These are phyloP conservation scores for Candida multigemmis DNA, from an alignment of 805 yeast genomes.

Conservation along the genomic window DNA sequence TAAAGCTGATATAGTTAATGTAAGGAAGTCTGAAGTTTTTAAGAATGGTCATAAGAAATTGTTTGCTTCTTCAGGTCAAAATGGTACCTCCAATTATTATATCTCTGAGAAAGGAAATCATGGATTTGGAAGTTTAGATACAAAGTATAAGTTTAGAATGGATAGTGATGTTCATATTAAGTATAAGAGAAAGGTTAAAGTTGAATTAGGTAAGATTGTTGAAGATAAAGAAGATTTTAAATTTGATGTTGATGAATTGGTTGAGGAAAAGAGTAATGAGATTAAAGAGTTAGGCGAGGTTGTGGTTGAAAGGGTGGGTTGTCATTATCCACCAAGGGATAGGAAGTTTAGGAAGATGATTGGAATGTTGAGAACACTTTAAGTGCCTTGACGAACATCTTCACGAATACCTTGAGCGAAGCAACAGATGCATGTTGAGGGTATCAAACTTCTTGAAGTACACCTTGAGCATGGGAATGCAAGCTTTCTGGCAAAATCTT, in stretches of 20 bases:
- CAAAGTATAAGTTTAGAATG: slow-evolving; percentile 15
- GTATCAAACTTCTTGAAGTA: too few relatives aligned
- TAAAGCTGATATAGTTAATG: slow-evolving; percentile 6
- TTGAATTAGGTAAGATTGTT: slow-evolving; percentile 21
- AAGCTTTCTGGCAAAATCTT: too few relatives aligned
- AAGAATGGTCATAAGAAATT: slow-evolving; percentile 8
- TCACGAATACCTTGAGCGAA: too few relatives aligned
- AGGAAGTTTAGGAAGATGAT: too few relatives aligned
- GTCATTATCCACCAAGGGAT: too few relatives aligned
- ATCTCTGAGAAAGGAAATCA: slow-evolving; percentile 17
- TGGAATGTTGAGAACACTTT: too few relatives aligned
- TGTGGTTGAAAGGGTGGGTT: too few relatives aligned
- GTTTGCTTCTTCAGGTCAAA: slow-evolving; percentile 11
- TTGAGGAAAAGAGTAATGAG: too few relatives aligned
- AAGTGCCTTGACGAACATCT: too few relatives aligned
- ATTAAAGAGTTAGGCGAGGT: too few relatives aligned
- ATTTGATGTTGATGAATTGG: neutral
- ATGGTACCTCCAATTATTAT: slow-evolving; percentile 19
- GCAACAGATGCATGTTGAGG: too few relatives aligned
- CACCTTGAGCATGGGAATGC: too few relatives aligned
- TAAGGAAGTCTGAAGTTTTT: slow-evolving; percentile 7
- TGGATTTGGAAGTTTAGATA: slow-evolving; percentile 21
- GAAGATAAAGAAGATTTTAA: slow-evolving; percentile 1
- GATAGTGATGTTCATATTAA: slow-evolving; percentile 6
- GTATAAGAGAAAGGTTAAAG: slow-evolving; percentile 23